Evolutionary conservation across 83 land plant species (phyloP).

Genomic region (Larix sibirica): DNA sequence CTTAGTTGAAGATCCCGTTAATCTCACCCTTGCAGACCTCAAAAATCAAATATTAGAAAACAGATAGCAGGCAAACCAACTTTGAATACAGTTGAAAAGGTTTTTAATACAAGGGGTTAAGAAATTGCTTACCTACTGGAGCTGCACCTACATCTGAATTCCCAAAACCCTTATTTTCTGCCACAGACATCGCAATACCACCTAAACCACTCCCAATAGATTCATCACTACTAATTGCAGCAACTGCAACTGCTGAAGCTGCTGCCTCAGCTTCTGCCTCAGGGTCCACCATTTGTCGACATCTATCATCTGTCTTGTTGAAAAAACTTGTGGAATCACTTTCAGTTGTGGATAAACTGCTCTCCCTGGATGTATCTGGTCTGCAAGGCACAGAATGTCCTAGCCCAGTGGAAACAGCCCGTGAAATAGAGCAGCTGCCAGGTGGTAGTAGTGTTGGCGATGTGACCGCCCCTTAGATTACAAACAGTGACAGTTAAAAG

Average conservation of each 20-base stretch:
- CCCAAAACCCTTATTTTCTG: slow-evolving; percentile 42
- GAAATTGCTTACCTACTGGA: slow-evolving; percentile 20
- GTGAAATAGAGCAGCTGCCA: slow-evolving; percentile 40
- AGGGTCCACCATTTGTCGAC: slow-evolving; percentile 48
- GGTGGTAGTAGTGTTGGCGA: slow-evolving; percentile 80
- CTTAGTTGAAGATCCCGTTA: not conserved
- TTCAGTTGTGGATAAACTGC: slow-evolving; percentile 39
- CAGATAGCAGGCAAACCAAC: not conserved
- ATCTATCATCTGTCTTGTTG: slow-evolving; percentile 43
- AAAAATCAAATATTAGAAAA: not conserved
- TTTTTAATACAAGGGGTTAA: not conserved
- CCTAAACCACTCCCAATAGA: slow-evolving; percentile 40
- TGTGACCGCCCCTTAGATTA: slow-evolving; percentile 86
- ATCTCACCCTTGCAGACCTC: no score
- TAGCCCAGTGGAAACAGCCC: slow-evolving; percentile 41
- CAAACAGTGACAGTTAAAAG: slow-evolving; percentile 7
- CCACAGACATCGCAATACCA: slow-evolving; percentile 18
- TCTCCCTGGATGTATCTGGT: slow-evolving; percentile 43
- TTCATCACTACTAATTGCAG: slow-evolving; percentile 92
- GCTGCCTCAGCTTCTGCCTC: slow-evolving; percentile 95
- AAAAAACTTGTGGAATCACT: slow-evolving; percentile 35
- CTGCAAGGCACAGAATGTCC: slow-evolving; percentile 59
- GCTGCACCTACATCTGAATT: slow-evolving; percentile 22
- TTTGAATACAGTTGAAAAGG: not conserved
- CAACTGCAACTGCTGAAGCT: slow-evolving; percentile 98